Evolutionary conservation across 2,329 filamentous ascomycete genomes (phyloP).

Genomic region (Epichloe uncinata): DNA sequence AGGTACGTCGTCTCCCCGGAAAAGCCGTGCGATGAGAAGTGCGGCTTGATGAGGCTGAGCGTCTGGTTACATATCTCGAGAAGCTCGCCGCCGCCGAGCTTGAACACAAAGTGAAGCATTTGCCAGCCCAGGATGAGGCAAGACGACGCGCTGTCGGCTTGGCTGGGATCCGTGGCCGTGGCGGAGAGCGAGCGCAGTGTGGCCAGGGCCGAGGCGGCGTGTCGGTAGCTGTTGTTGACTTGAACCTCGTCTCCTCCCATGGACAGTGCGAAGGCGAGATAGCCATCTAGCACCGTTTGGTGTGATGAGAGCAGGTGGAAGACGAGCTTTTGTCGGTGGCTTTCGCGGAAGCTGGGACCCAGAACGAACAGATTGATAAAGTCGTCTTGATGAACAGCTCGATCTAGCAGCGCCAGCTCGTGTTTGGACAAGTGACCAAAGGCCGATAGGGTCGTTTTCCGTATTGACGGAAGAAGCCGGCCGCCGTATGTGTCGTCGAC

Average conservation of each 20-base stretch:
- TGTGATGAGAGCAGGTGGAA: conserved; percentile 6
- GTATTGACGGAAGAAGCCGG: background rate
- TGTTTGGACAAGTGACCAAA: background rate
- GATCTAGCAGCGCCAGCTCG: conserved; percentile 6
- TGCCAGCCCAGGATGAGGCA: conserved; percentile 11
- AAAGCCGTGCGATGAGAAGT: conserved; percentile 4
- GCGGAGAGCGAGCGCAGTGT: conserved; percentile 8
- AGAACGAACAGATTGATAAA: conserved; percentile 9
- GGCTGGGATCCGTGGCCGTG: background rate
- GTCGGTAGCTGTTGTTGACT: conserved; percentile 5
- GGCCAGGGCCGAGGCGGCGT: conserved; percentile 10
- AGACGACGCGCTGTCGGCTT: conserved; percentile 5
- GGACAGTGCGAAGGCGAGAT: conserved; percentile 9
- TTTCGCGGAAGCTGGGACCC: conserved; percentile 11
- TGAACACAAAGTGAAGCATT: conserved; percentile 10
- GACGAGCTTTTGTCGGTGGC: conserved; percentile 8
- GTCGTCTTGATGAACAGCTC: conserved; percentile 6
- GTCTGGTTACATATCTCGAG: conserved; percentile 9
- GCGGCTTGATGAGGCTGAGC: conserved; percentile 10
- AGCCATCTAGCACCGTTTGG: conserved; percentile 7
- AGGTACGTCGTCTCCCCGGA: background rate
- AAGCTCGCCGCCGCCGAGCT: conserved; percentile 7
- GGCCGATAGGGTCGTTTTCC: background rate
- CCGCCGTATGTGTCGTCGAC: background rate
- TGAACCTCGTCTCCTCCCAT: conserved; percentile 1